Evolutionary conservation across 2,329 filamentous ascomycete genomes (phyloP), one percentile per base, ranked within the genome.

Genomic region (Bipolaris cookei): DNA sequence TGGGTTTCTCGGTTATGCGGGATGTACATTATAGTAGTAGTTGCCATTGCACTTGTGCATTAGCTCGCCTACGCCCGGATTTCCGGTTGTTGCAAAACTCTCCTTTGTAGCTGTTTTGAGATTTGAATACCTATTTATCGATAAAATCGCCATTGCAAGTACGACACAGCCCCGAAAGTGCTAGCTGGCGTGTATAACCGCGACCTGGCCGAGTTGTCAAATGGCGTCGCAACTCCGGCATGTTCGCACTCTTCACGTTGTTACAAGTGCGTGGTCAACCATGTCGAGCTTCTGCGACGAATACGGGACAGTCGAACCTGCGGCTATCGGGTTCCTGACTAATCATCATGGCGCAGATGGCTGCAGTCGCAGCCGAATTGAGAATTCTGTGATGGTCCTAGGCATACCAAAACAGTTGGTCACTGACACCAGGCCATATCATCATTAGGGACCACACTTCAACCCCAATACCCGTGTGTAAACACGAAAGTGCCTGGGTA

Each of bases 121-220:
- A n/a, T 13, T 60, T 41, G 13, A 56, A 63, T 6, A 16, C 32
- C 0, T 25, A 3, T 14, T 50, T 28, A 20, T 65, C 47, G 1
- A 61, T 23, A 6, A 62, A 30, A 20, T 63, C 51, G 8, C 61
- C 20, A 0, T 65, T 64, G 3, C 64, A 67, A 0, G 62, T 65
- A 5, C 6, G 37, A 16, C 63, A 63, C 1, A 63, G 44, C 11
- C 46, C n/a, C 3, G 64, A 34, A 14, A 62, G 64, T 2, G 25
- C 13, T 11, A 62, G 4, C 13, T 64, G 62, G 4, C 39, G 54
- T 10, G 28, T 42, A 5, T 46, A 14, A 13, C 25, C 23, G 3
- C 30, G 42, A 16, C 42, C 42, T 28, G 46, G n/a, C 10, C 16
- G 35, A 16, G 41, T 43, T 5, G 8, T 47, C 21, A 63, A n/a